Conservation (phyloP, 1,139 yeast genomes). For the Meyerozyma elateridarum region DNA sequence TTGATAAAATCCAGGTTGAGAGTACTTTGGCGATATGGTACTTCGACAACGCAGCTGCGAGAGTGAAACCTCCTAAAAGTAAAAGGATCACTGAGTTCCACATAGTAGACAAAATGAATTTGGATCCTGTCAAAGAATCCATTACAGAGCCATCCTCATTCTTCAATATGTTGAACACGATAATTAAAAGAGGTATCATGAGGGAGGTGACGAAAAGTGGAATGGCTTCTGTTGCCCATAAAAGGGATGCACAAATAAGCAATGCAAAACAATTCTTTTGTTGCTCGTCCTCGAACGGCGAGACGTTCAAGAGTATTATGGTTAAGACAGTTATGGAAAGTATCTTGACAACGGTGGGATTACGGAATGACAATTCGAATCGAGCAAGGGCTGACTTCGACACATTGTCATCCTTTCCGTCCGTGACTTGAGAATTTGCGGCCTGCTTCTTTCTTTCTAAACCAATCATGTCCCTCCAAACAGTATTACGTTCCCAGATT, state of each 20-base stretch:
- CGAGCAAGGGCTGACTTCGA: constrained; percentile 9
- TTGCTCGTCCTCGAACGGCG: constrained; percentile 55
- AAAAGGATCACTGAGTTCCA: constrained; percentile 74
- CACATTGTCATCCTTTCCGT: constrained; percentile 5
- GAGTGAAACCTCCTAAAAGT: constrained; percentile 66
- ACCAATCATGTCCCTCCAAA: constrained; percentile 55
- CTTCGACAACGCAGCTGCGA: constrained; percentile 70
- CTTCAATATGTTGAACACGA: constrained; percentile 51
- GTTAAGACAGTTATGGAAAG: constrained; percentile 42
- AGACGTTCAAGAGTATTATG: constrained; percentile 43
- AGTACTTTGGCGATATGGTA: constrained; percentile 65
- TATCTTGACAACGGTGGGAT: constrained; percentile 45
- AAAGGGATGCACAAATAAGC: constrained; percentile 61
- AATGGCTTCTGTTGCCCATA: constrained; percentile 72
- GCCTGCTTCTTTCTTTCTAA: constrained; percentile 29
- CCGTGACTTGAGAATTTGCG: constrained; percentile 24
- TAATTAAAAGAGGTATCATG: constrained; percentile 57
- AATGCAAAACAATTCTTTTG: constrained; percentile 67
- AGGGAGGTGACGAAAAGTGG: constrained; percentile 67
- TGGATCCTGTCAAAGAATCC: constrained; percentile 51
- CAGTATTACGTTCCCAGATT: constrained; percentile 71
- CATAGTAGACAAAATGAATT: constrained; percentile 55
- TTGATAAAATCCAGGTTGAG: constrained; percentile 59
- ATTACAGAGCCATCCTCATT: constrained; percentile 52
- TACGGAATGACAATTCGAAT: constrained; percentile 27